Evolutionary conservation across 345 rosid genomes (phyloP), one percentile per base, ranked within the genome.

Genomic region (Citrus inodora): DNA sequence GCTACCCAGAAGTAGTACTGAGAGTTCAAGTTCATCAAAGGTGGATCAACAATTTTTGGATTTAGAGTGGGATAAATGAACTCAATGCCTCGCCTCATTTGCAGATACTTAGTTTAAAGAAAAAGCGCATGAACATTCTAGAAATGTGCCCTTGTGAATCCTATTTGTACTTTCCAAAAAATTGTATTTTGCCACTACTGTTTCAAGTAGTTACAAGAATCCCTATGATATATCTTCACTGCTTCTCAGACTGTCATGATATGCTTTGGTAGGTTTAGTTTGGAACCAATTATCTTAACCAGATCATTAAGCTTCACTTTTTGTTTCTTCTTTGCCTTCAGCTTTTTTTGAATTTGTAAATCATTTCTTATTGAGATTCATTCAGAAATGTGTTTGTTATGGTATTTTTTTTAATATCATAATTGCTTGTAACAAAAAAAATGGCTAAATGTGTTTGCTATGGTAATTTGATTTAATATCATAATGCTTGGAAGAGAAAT

Each of bases 11-110:
- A 72, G 67, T 70, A 25, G 66, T 0, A 85, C 55, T 7, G 82
- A 48, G n/a, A 53, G 58, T 53, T 53, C 22, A 79, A 79, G 73
- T 73, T 76, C 87, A 51, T 63, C 90, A 3, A 87, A 85, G 86
- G 87, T 78, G 28, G 81, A 85, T 80, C 82, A 84, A 19, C 81
- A 65, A 58, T 30, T 72, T 60, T 67, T 88, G 62, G 85, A 80
- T 61, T 80, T 78, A 71, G 99, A 96, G 83, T 96, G 99, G 99
- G 92, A 86, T 74, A 89, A 82, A 85, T 95, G 88, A 90, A 79
- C 71, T 68, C 65, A 38, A 14, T 30, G 1, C 9, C 37, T 42
- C 56, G 0, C 25, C 42, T 63, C 24, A 37, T n/a, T 17, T 53
- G 19, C 35, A 11, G 22, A 22, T 24, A 27, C 32, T 30, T 38